Base-by-base conservation (phyloP, 805 yeast genomes). In the Ogataea methanolica region DNA sequence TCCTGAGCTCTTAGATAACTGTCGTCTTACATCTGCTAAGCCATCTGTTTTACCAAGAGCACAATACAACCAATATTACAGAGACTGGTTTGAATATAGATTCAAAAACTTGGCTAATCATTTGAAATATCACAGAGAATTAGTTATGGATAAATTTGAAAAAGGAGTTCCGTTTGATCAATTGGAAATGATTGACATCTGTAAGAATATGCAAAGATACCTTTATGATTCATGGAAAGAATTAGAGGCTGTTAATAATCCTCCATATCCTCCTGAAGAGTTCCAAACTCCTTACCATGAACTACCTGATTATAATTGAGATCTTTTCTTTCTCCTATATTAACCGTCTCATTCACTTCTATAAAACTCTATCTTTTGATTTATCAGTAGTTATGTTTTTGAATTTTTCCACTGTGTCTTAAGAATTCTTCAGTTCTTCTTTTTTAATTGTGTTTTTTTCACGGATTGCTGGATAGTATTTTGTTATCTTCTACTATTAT, bases 31-130 rank as follows among this genome's bases (percentile, higher is more conserved):
- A 2, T 58, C 67, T 7, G 50, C 57, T 39, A 63, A 57, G 42
- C 69, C 71, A 7, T 59, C 66, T 14, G 70, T 62, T 3, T 50
- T 65, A 33, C 69, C 70, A 8, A 54, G 67, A 35, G 60, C 65
- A 3, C 49, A 50, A 16, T 59, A 63, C 46, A 61, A 65, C 48
- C 62, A 59, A 49, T 67, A 61, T 44, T 67, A 65, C 50, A 61
- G 61, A 15, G 67, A 62, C 14, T 67, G 70, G 70, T 52, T 59
- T 44, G 67, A 65, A 19, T 65, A 57, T 52, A 53, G 67, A 36
- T 59, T 67, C 35, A 40, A 50, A 8, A 59, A 64, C 46, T 48
- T 67, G 9, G 68, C 61, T 45, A 53, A 50, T 15, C 59, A 58
- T 47, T 41, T 66, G 44, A 42, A 49, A 12, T 42, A 42, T 12